Percentiles rank a stretch among this genome's conserved stretches.
Conservation (phyloP, 495 filamentous ascomycete species). For the Penicillium verhagenii region DNA sequence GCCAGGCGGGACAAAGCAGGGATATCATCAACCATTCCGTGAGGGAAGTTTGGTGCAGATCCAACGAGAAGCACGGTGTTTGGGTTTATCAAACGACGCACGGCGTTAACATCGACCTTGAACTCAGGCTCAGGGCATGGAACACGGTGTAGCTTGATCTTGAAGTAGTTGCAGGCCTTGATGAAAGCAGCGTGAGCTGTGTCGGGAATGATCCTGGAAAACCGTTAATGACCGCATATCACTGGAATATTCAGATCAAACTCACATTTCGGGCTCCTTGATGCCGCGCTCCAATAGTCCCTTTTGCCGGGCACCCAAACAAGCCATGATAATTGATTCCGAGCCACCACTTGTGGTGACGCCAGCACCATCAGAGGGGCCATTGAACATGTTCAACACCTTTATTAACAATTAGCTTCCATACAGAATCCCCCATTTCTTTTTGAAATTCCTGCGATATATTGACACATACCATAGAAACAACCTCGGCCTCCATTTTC, state of each 20-base stretch:
- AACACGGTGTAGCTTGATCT: slow-evolving; percentile 90
- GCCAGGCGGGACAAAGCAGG: slow-evolving; percentile 81
- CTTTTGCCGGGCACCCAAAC: slow-evolving; percentile 83
- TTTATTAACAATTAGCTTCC: slow-evolving; percentile 20
- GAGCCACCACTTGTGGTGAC: slow-evolving; percentile 92
- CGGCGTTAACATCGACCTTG: slow-evolving; percentile 73
- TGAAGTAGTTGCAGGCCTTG: slow-evolving; percentile 93
- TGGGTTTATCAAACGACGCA: slow-evolving; percentile 84
- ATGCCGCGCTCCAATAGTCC: slow-evolving; percentile 79
- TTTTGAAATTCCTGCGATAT: background rate
- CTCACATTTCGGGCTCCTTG: slow-evolving; percentile 92
- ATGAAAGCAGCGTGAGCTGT: slow-evolving; percentile 95
- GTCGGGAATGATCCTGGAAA: slow-evolving; percentile 83
- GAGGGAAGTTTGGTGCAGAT: slow-evolving; percentile 94
- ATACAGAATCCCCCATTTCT: background rate
- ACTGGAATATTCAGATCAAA: background rate
- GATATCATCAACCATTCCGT: slow-evolving; percentile 97
- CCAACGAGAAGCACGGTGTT: slow-evolving; percentile 97
- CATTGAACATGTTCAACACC: slow-evolving; percentile 86
- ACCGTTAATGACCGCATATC: slow-evolving; percentile 17
- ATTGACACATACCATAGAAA: slow-evolving; percentile 75
- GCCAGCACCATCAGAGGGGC: slow-evolving; percentile 77
- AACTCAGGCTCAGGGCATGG: slow-evolving; percentile 81
- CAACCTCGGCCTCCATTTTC: slow-evolving; percentile 99
- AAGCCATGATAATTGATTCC: slow-evolving; percentile 95